A percentile compares a stretch with the other conserved stretches of the same genome.
Evolutionary conservation across 192 early-diverging fungal genomes (phyloP).

Genomic region (Rhizophagus sp.): DNA sequence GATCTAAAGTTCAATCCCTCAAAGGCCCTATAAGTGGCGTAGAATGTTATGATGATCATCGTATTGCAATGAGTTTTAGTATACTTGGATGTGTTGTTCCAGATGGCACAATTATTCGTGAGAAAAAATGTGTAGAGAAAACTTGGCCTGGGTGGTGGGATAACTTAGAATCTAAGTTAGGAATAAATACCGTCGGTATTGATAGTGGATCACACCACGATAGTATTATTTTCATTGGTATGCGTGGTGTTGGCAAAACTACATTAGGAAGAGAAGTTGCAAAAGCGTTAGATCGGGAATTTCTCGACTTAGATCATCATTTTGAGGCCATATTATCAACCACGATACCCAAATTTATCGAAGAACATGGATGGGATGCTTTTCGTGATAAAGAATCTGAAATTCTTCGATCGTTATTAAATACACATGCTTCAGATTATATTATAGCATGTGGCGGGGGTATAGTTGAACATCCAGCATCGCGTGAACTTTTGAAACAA

Average conservation of each 20-base stretch:
- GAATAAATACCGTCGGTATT: slow-evolving; percentile 60
- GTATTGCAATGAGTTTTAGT: slow-evolving; percentile 96
- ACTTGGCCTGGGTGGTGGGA: slow-evolving; percentile 99
- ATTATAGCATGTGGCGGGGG: slow-evolving; percentile 95
- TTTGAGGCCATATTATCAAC: slow-evolving; percentile 69
- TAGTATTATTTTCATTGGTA: slow-evolving; percentile 91
- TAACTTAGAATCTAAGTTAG: slow-evolving; percentile 78
- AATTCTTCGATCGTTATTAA: slow-evolving; percentile 64
- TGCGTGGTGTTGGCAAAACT: slow-evolving; percentile 98
- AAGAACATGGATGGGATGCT: slow-evolving; percentile 76
- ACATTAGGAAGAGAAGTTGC: slow-evolving; percentile 79
- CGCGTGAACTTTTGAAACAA: slow-evolving; percentile 65
- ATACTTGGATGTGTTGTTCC: slow-evolving; percentile 79
- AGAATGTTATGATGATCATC: slow-evolving; percentile 96
- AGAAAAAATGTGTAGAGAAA: slow-evolving; percentile 98
- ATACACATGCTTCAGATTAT: slow-evolving; percentile 53
- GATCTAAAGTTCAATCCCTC: slow-evolving; percentile 54
- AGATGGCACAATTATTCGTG: slow-evolving; percentile 73
- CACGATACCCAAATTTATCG: slow-evolving; percentile 82
- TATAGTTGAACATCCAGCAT: slow-evolving; percentile 80
- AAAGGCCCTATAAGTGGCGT: slow-evolving; percentile 64
- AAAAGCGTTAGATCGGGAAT: slow-evolving; percentile 61
- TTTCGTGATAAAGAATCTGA: slow-evolving; percentile 84
- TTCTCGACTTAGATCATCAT: slow-evolving; percentile 88
- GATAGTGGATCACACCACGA: slow-evolving; percentile 46